phyloP scores from a whole-genome alignment of 2,329 filamentous ascomycete species.

The Trichoderma arundinaceum region DNA sequence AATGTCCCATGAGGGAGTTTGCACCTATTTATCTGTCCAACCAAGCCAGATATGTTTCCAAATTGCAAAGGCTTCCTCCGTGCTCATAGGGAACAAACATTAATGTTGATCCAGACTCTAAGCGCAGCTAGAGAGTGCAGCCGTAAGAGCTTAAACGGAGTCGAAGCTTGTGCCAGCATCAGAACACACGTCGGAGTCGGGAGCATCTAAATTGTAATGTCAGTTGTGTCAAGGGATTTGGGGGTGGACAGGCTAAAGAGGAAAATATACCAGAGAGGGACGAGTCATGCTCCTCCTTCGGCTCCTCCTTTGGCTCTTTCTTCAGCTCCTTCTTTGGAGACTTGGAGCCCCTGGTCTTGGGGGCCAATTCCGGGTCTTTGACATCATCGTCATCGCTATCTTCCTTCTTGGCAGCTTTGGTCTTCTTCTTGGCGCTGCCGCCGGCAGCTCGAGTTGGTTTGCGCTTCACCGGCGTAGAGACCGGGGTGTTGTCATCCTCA shows the following conservation, averaged over 20 bases:
- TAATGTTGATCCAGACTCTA: background rate
- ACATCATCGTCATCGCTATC: slow-evolving; percentile 36
- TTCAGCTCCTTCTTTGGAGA: slow-evolving; percentile 32
- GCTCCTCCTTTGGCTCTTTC: slow-evolving; percentile 35
- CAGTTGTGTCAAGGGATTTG: background rate
- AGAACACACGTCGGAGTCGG: slow-evolving; percentile 17
- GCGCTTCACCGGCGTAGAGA: slow-evolving; percentile 40
- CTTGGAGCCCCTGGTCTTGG: background rate
- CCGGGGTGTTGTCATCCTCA: slow-evolving; percentile 26
- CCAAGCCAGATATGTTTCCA: slow-evolving; percentile 10
- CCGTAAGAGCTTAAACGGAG: background rate
- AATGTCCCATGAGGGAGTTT: background rate
- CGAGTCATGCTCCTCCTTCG: slow-evolving; percentile 37
- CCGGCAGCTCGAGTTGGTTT: slow-evolving; percentile 38
- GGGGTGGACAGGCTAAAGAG: no score
- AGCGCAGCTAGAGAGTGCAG: background rate
- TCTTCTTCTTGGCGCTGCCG: slow-evolving; percentile 40
- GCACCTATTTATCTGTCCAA: background rate
- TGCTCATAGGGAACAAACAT: background rate
- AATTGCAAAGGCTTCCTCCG: background rate
- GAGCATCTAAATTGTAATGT: slow-evolving; percentile 3
- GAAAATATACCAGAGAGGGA: slow-evolving; percentile 39
- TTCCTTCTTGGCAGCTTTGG: slow-evolving; percentile 38
- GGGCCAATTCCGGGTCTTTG: slow-evolving; percentile 33
- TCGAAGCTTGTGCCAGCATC: slow-evolving; percentile 26